Percentiles rank a stretch among this genome's conserved stretches.
Evolutionary conservation across 441 rosid species (phyloP).

Genomic region (Populus hybrid): DNA sequence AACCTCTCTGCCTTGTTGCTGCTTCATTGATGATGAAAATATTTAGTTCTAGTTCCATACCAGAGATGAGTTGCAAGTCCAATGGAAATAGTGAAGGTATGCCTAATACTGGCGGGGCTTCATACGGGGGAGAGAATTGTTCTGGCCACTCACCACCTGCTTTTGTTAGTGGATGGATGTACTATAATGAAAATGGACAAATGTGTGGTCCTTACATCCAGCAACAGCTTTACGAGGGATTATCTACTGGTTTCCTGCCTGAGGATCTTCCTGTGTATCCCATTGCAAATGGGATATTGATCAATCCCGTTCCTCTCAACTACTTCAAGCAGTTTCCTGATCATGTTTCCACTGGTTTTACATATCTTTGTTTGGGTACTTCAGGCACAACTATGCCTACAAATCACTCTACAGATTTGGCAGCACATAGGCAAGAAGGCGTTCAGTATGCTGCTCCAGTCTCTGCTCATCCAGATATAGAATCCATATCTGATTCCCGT

Average conservation of each 20-base stretch:
- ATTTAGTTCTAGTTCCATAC: slow-evolving; percentile 32
- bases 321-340: slow-evolving; percentile 91
- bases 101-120: slow-evolving; percentile 41
- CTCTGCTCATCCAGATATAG: slow-evolving; percentile 24
- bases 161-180: slow-evolving; percentile 90
- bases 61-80: slow-evolving; percentile 56
- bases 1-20: slow-evolving; percentile 1
- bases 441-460: slow-evolving; percentile 26
- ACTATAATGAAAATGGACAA: slow-evolving; percentile 72
- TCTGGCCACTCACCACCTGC: slow-evolving; percentile 33
- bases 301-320: slow-evolving; percentile 76
- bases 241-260: slow-evolving; percentile 83
- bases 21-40: slow-evolving; percentile 38
- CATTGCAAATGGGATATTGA: slow-evolving; percentile 53
- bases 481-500: slow-evolving; percentile 30
- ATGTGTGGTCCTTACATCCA: slow-evolving; percentile 96
- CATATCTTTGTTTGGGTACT: slow-evolving; percentile 41
- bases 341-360: slow-evolving; percentile 83
- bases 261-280: slow-evolving; percentile 91
- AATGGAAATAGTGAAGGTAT: slow-evolving; percentile 56
- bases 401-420: slow-evolving; percentile 19
- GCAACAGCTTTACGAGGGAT: slow-evolving; percentile 79
- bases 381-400: slow-evolving; percentile 30
- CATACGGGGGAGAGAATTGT: slow-evolving; percentile 41
- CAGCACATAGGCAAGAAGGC: slow-evolving; percentile 25